phyloP scores from a whole-genome alignment of 139 green algal species.

The Auxenochlorella protothecoides region DNA sequence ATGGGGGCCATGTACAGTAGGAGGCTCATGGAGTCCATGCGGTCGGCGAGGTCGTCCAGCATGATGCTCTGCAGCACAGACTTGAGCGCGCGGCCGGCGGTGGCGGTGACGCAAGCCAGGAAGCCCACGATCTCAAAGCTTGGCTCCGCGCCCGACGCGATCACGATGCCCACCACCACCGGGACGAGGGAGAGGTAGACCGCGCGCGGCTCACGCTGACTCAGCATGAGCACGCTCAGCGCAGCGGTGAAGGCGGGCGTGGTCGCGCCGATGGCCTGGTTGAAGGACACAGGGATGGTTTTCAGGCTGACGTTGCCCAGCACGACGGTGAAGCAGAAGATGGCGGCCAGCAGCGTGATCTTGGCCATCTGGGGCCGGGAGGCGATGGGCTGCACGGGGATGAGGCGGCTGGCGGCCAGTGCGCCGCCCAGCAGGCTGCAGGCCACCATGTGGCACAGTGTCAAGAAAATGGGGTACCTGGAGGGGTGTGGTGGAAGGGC shows the following conservation, averaged over 20 bases:
- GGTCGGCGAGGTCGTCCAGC: constrained; percentile 61
- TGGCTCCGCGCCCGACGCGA: constrained; percentile 79
- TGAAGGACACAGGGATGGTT: constrained; percentile 89
- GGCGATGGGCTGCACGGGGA: constrained; percentile 54
- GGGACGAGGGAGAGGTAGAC: constrained; percentile 83
- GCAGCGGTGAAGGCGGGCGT: constrained; percentile 92
- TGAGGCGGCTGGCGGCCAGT: constrained; percentile 28
- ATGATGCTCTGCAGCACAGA: constrained; percentile 67
- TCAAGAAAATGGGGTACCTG: constrained; percentile 79
- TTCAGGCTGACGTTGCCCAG: constrained; percentile 78
- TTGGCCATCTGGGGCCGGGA: constrained; percentile 60
- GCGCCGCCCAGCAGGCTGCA: constrained; percentile 55
- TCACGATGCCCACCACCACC: constrained; percentile 77
- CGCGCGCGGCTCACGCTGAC: constrained; percentile 36
- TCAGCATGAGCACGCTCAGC: constrained; percentile 50
- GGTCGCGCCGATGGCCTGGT: constrained; percentile 86
- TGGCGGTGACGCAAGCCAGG: constrained; percentile 58
- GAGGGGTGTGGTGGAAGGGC: neutral
- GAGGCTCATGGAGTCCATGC: constrained; percentile 82
- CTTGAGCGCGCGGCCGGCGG: constrained; percentile 63
- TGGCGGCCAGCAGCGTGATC: constrained; percentile 55
- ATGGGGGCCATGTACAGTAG: constrained; percentile 87
- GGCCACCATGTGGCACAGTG: constrained; percentile 85
- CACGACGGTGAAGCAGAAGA: constrained; percentile 86
- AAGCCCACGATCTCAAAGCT: constrained; percentile 84